These are phyloP conservation scores for Phytophthora brassicae DNA, from an alignment of 352 stramenopile species.

Conservation along the genomic window DNA sequence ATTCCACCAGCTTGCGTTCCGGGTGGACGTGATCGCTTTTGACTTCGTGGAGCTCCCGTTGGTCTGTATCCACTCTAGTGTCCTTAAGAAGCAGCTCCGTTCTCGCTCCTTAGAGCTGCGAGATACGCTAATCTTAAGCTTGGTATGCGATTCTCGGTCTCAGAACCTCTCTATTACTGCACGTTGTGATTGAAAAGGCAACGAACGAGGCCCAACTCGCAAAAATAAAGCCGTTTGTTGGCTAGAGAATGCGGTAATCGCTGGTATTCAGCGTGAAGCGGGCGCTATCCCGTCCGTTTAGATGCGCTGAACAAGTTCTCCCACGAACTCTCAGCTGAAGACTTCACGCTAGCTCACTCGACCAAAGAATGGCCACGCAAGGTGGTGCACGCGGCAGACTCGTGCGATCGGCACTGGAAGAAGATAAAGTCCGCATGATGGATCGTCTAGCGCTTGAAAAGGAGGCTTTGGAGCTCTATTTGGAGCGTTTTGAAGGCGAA, in stretches of 20 bases:
- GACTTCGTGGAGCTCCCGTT: slow-evolving; percentile 79
- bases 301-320: slow-evolving; percentile 80
- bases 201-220: slow-evolving; percentile 91
- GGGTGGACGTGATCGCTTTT: slow-evolving; percentile 68
- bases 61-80: slow-evolving; percentile 69
- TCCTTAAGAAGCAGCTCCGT: slow-evolving; percentile 74
- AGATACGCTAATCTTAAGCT: slow-evolving; percentile 78
- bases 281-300: slow-evolving; percentile 64
- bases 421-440: slow-evolving; percentile 95
- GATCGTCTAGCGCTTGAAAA: slow-evolving; percentile 92
- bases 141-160: slow-evolving; percentile 75
- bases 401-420: slow-evolving; percentile 87
- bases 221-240: slow-evolving; percentile 89
- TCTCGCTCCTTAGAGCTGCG: slow-evolving; percentile 67
- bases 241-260: slow-evolving; percentile 79
- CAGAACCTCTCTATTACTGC: slow-evolving; percentile 89
- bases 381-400: slow-evolving; percentile 78
- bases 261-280: slow-evolving; percentile 76
- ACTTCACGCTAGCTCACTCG: slow-evolving; percentile 87
- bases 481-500: slow-evolving; percentile 88
- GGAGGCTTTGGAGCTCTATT: slow-evolving; percentile 77
- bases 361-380: slow-evolving; percentile 89
- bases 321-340: slow-evolving; percentile 85
- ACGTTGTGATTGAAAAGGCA: slow-evolving; percentile 90
- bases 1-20: slow-evolving; percentile 72